Evolutionary conservation across 2,329 filamentous ascomycete genomes (phyloP).

Genomic region (Paecilomyces sp.): DNA sequence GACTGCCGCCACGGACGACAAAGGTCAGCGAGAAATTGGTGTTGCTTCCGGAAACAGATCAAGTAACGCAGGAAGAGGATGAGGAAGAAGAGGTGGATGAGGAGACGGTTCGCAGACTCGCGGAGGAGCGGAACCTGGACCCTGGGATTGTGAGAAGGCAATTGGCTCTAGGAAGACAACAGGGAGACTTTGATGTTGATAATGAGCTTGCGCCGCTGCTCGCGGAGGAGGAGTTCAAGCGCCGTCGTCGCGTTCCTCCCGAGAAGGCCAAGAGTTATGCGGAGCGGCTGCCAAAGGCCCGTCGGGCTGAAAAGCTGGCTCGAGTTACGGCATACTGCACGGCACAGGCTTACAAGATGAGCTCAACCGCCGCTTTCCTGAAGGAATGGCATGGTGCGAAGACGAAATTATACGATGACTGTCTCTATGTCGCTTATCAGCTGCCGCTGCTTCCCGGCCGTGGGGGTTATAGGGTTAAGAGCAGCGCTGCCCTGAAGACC

Average conservation of each 20-base stretch:
- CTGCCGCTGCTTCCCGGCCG: constrained; percentile 76
- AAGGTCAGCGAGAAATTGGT: constrained; percentile 98
- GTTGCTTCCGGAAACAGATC: constrained; percentile 73
- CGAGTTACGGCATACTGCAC: constrained; percentile 94
- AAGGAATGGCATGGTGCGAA: constrained; percentile 80
- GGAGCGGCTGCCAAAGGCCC: constrained; percentile 81
- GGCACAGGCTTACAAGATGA: constrained; percentile 86
- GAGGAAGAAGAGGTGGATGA: constrained; percentile 22
- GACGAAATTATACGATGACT: constrained; percentile 97
- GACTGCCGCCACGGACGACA: constrained; percentile 76
- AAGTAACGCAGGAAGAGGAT: constrained; percentile 43
- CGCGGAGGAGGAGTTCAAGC: constrained; percentile 54
- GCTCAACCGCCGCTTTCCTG: constrained; percentile 79
- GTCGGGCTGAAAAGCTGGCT: constrained; percentile 78
- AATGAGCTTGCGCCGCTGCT: constrained; percentile 43
- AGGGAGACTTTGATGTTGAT: constrained; percentile 52
- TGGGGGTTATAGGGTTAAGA: constrained; percentile 81
- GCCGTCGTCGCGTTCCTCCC: constrained; percentile 45
- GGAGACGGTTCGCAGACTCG: constrained; percentile 26
- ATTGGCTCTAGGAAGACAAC: constrained; percentile 23
- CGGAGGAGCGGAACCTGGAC: constrained; percentile 24
- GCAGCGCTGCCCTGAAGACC: constrained; percentile 84
- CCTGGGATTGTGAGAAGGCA: constrained; percentile 26
- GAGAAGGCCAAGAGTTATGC: constrained; percentile 79
- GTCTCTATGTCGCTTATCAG: constrained; percentile 92